phyloP scores from a whole-genome alignment of 176 grass and related monocot species.

The Hsuehochloa calcarea region DNA sequence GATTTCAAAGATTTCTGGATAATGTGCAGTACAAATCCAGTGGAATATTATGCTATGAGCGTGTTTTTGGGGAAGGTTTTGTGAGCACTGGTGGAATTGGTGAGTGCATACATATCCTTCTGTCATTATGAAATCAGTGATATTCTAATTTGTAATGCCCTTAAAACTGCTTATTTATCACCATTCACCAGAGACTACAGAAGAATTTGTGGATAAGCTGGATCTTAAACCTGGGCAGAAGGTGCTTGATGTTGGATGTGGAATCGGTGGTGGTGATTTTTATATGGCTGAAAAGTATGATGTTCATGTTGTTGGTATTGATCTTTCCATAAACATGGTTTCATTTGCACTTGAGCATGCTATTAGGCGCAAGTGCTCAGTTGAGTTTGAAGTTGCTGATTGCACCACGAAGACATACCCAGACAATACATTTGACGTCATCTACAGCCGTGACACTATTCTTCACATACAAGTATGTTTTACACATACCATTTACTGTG shows the following conservation, averaged over 20 bases:
- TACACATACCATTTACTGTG: background rate
- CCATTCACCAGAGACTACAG: conserved; percentile 68
- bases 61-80: conserved; percentile 91
- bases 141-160: conserved; percentile 9
- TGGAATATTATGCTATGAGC: conserved; percentile 91
- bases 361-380: conserved; percentile 71
- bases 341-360: conserved; percentile 92
- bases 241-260: conserved; percentile 95
- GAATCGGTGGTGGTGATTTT: conserved; percentile 95
- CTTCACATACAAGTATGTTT: conserved; percentile 89
- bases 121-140: background rate
- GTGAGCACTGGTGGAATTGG: conserved; percentile 96
- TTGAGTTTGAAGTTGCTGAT: conserved; percentile 97
- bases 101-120: conserved; percentile 25
- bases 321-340: conserved; percentile 97
- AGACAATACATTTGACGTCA: conserved; percentile 67
- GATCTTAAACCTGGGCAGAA: conserved; percentile 87
- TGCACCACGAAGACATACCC: conserved; percentile 90
- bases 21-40: conserved; percentile 95
- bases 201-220: conserved; percentile 83
- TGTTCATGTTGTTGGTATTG: conserved; percentile 87
- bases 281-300: conserved; percentile 97
- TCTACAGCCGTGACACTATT: conserved; percentile 95
- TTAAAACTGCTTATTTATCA: conserved; percentile 18
- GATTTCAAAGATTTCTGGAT: conserved; percentile 93